Evolutionary conservation across 345 rosid genomes (phyloP).

Genomic region (Boechera divaricarpa): DNA sequence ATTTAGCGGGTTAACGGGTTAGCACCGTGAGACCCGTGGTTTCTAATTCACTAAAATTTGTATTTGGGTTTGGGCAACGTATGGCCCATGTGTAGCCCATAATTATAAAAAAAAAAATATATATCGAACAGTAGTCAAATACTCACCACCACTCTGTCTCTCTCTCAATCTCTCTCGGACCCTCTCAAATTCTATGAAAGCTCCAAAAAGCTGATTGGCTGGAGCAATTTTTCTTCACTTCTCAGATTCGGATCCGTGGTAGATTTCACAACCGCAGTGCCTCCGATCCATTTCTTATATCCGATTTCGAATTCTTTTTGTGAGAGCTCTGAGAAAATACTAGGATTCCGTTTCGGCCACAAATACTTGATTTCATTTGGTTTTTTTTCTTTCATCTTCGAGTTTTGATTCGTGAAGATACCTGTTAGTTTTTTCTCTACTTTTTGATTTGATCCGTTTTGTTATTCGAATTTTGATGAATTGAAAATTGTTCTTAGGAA

Average conservation of each 20-base stretch:
- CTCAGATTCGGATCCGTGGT: conserved; percentile 54
- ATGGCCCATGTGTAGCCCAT: too few relatives aligned
- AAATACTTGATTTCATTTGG: conserved; percentile 38
- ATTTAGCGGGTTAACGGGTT: too few relatives aligned
- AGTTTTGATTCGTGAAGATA: neutral
- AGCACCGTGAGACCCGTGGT: too few relatives aligned
- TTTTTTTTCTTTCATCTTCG: neutral
- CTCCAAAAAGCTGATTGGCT: conserved; percentile 43
- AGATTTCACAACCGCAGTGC: neutral
- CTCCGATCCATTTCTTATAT: conserved; percentile 49
- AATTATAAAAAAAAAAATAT: too few relatives aligned
- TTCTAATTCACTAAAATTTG: too few relatives aligned
- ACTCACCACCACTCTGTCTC: conserved; percentile 25
- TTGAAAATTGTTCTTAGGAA: conserved; percentile 11
- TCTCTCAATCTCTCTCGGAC: conserved; percentile 43
- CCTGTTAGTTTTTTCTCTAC: conserved; percentile 7
- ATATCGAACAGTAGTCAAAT: neutral
- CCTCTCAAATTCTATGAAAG: conserved; percentile 45
- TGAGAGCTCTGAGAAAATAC: conserved; percentile 21
- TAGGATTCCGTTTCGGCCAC: conserved; percentile 3
- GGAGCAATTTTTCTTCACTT: conserved; percentile 21
- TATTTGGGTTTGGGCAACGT: too few relatives aligned
- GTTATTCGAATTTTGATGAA: conserved; percentile 15
- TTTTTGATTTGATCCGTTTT: neutral
- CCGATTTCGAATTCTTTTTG: conserved; percentile 36